These are phyloP conservation scores for Cladosporium sp. DNA, from an alignment of 2,329 filamentous ascomycete species.

Conservation along the genomic window DNA sequence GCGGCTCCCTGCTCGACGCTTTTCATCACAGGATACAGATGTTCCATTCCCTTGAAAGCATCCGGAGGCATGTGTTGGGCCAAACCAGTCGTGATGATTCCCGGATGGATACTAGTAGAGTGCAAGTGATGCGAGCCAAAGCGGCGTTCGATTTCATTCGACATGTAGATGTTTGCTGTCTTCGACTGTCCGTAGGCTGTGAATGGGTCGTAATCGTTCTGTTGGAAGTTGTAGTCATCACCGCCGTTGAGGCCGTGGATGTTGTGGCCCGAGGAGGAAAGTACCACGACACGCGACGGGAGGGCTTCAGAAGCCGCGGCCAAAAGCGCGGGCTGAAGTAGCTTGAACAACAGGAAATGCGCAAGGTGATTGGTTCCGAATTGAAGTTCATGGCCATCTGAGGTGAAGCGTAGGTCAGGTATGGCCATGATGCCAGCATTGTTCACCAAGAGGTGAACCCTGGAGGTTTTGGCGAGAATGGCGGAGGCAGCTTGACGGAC, in stretches of 20 bases:
- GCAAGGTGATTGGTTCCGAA: conserved; percentile 57
- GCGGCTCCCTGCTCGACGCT: conserved; percentile 51
- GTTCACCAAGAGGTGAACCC: not conserved
- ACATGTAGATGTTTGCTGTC: conserved; percentile 56
- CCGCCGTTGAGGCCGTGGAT: conserved; percentile 25
- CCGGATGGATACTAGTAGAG: conserved; percentile 48
- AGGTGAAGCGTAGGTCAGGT: conserved; percentile 40
- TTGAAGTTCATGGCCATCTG: conserved; percentile 55
- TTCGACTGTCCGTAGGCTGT: conserved; percentile 54
- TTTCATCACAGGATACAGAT: conserved; percentile 29
- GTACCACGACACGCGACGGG: conserved; percentile 44
- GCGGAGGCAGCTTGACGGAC: conserved; percentile 22
- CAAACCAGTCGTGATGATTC: conserved; percentile 34
- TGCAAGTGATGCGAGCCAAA: conserved; percentile 51
- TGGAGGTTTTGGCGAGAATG: not conserved
- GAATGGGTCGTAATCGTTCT: conserved; percentile 26
- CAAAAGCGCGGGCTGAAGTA: conserved; percentile 50
- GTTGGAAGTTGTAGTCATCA: conserved; percentile 38
- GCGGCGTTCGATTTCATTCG: conserved; percentile 54
- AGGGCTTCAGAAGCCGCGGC: conserved; percentile 30
- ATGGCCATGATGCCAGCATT: conserved; percentile 46
- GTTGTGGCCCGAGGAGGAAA: conserved; percentile 49
- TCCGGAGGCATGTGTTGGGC: not conserved
- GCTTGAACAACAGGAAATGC: conserved; percentile 57
- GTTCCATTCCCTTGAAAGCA: not conserved